Evolutionary conservation across 805 yeast genomes (phyloP).

Genomic region (Lachancea waltii): DNA sequence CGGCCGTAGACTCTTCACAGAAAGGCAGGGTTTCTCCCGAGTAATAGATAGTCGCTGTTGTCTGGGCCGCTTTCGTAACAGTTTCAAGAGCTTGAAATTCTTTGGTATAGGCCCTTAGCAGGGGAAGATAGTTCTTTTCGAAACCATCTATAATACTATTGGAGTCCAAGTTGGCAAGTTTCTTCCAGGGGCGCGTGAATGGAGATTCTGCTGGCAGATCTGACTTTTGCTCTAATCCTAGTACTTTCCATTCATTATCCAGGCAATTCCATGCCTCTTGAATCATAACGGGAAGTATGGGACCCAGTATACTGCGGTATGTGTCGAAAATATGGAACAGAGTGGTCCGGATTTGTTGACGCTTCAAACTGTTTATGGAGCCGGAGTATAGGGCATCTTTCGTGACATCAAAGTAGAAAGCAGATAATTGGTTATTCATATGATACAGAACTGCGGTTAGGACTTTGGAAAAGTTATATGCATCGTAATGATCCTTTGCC

Average conservation of each 20-base stretch:
- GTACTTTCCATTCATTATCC: constrained; percentile 33
- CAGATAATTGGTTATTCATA: constrained; percentile 68
- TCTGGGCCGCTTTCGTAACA: constrained; percentile 22
- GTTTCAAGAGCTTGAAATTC: constrained; percentile 18
- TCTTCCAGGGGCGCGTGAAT: constrained; percentile 8
- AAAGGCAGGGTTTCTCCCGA: constrained; percentile 12
- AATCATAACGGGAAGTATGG: constrained; percentile 74
- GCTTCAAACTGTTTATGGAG: constrained; percentile 32
- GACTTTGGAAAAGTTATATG: constrained; percentile 62
- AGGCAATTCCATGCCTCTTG: constrained; percentile 82
- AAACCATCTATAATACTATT: constrained; percentile 10
- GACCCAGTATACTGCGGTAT: constrained; percentile 65
- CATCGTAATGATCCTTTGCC: constrained; percentile 42
- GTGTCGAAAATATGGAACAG: constrained; percentile 51
- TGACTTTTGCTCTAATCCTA: no score
- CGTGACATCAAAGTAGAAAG: constrained; percentile 77
- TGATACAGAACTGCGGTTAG: constrained; percentile 63
- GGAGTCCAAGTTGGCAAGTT: background rate
- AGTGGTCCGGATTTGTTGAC: constrained; percentile 52
- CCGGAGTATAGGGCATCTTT: constrained; percentile 86
- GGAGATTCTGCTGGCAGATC: no score
- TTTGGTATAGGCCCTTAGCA: constrained; percentile 18
- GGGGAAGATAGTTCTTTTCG: constrained; percentile 14
- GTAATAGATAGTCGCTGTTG: constrained; percentile 27
- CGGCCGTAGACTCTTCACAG: constrained; percentile 42